Evolutionary conservation across 345 rosid species (phyloP).

Genomic region (Draba incana): DNA sequence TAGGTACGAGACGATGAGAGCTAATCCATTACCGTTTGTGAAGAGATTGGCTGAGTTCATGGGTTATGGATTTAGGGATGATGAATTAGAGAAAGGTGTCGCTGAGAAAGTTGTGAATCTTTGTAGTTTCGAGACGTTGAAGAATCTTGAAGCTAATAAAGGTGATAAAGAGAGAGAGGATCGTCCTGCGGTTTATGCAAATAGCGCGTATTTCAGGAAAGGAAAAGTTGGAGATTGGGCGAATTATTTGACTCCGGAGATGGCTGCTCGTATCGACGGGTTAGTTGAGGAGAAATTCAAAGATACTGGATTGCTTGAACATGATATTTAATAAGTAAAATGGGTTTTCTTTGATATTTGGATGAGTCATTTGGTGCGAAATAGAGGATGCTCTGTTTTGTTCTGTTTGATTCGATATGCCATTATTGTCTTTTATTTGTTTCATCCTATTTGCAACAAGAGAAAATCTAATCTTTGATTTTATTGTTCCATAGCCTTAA

Average conservation of each 20-base stretch:
- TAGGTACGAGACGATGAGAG: constrained; percentile 44
- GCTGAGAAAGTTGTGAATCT: constrained; percentile 40
- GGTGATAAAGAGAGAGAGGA: constrained; percentile 31
- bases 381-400: constrained; percentile 42
- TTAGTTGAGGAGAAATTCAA: constrained; percentile 40
- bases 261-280: constrained; percentile 44
- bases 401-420: neutral
- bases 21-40: constrained; percentile 41
- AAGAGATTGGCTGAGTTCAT: constrained; percentile 47
- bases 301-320: constrained; percentile 44
- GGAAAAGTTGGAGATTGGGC: constrained; percentile 53
- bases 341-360: neutral
- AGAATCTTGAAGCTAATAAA: constrained; percentile 47
- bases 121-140: constrained; percentile 48
- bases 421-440: neutral
- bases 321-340: constrained; percentile 16
- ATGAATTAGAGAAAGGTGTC: constrained; percentile 41
- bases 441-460: constrained; percentile 11
- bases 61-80: constrained; percentile 39
- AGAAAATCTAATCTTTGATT: too few species aligned
- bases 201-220: constrained; percentile 43
- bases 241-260: constrained; percentile 45
- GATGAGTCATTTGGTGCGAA: constrained; percentile 2
- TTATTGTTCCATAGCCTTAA: too few species aligned
- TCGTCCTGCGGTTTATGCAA: constrained; percentile 31